Evolutionary conservation across 768 basidiomycete genomes (phyloP), one percentile per base, ranked within the genome.

Genomic region (Hericium coralloides): DNA sequence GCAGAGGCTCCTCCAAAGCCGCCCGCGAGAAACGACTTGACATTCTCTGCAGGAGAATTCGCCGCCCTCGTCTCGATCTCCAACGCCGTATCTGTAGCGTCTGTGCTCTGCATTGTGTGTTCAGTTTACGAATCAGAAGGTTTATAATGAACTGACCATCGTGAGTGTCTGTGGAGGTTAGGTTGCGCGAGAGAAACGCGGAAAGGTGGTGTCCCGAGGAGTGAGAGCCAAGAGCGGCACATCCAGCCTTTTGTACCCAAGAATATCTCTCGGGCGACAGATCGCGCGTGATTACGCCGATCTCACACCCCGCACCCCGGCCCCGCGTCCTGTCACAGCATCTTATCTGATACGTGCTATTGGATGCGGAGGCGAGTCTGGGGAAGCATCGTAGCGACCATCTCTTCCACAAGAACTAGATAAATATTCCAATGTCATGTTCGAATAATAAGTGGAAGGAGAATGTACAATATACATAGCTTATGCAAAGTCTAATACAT

Each of bases 11-110:
- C 97, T 59, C 97, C 97, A 63, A 90, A 87, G 39, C 97, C 97
- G 62, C 97, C 97, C 36, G 93, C 83, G 55, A 95, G 77, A 74
- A 99, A 98, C 3, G 92, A 83, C 73, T 97, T 98, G 61, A 80
- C 63, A 26, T 75, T 75, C 60, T 74, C 75, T 4, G 63, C 61
- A 12, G 74, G 66, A 38, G 68, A 66, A 57, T 66, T 56, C 20
- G 53, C 49, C 3, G 59, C 53, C 49, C 25, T 18, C 37, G 49
- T 53, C 26, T 31, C 31, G 31, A 31, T 9, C 31, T 26, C 53
- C 45, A 8, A 12, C 36, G 48, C 25, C 39, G 54, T 55, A 52
- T 55, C 49, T 38, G 55, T 59, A 12, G 55, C 52, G 17, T 55
- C 9, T 2, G 43, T 45, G 12, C 43, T n/a, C 43, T n/a, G 31